Evolutionary conservation across 108 stramenopile species (phyloP).

Genomic region (Skeletonema potamos): DNA sequence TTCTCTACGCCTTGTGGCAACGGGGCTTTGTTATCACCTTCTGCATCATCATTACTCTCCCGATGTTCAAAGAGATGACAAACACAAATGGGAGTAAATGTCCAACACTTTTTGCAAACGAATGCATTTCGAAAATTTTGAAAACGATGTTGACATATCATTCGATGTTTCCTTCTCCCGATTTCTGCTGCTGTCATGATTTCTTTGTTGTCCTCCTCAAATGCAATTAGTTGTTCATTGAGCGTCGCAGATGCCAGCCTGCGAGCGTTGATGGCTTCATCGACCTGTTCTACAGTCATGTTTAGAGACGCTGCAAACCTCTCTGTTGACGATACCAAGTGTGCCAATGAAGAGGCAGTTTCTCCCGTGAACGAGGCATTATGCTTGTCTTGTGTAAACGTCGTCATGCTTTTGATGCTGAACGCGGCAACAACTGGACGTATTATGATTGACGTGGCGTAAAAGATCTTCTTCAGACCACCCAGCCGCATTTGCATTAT

Average conservation of each 20-base stretch:
- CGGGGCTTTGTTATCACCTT: background rate
- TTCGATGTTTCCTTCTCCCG: constrained; percentile 34
- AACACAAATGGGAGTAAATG: constrained; percentile 51
- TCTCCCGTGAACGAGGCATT: background rate
- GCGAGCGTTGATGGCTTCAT: constrained; percentile 15
- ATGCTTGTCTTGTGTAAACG: background rate
- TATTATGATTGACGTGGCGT: background rate
- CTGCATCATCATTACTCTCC: background rate
- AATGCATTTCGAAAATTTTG: constrained; percentile 45
- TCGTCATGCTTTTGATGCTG: background rate
- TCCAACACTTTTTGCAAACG: constrained; percentile 54
- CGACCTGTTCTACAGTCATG: constrained; percentile 24
- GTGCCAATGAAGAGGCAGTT: background rate
- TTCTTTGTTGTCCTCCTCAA: background rate
- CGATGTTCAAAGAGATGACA: constrained; percentile 20
- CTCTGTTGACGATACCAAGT: constrained; percentile 16
- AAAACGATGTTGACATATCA: constrained; percentile 53
- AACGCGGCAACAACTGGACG: background rate
- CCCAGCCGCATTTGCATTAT: background rate
- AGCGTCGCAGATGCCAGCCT: constrained; percentile 2
- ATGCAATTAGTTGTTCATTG: constrained; percentile 4
- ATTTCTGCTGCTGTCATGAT: constrained; percentile 11
- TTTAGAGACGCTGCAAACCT: constrained; percentile 12
- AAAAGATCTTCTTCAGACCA: background rate
- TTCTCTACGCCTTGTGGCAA: constrained; percentile 19